Conservation (phyloP, 1,139 yeast species). For the Geotrichum bryndzae region DNA sequence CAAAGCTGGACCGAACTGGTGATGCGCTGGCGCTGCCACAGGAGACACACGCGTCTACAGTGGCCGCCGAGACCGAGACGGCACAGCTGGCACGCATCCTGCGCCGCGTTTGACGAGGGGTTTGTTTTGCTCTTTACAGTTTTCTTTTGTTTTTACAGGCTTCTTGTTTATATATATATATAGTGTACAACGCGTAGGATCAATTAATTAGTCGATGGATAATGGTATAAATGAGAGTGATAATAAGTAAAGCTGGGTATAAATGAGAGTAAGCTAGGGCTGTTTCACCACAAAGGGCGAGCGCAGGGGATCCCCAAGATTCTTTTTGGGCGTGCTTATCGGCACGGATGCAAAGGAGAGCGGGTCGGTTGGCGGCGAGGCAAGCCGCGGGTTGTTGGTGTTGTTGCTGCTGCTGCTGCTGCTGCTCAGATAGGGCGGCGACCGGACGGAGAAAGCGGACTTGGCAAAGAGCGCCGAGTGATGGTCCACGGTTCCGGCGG, state of each 20-base stretch:
- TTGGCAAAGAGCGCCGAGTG: constrained; percentile 1
- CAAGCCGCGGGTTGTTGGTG: background rate
- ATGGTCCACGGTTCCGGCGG: background rate
- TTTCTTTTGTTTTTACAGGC: no score
- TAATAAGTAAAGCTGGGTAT: background rate
- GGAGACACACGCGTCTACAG: background rate
- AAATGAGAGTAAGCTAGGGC: background rate
- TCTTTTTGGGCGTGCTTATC: background rate
- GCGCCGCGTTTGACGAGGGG: background rate
- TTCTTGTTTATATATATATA: background rate
- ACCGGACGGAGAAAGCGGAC: background rate
- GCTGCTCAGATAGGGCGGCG: background rate
- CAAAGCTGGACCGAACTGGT: background rate
- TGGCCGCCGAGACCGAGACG: background rate
- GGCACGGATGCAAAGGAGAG: background rate
- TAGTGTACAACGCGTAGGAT: background rate
- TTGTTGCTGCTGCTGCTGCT: background rate
- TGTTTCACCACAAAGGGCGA: background rate
- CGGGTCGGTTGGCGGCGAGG: background rate
- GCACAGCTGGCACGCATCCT: background rate
- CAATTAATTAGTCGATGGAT: background rate
- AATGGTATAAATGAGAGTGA: background rate
- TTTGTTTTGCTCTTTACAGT: background rate
- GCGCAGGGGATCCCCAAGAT: background rate
- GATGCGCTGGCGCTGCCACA: background rate